Conservation (phyloP, 2,329 filamentous ascomycete genomes). For the Venturia effusa region DNA sequence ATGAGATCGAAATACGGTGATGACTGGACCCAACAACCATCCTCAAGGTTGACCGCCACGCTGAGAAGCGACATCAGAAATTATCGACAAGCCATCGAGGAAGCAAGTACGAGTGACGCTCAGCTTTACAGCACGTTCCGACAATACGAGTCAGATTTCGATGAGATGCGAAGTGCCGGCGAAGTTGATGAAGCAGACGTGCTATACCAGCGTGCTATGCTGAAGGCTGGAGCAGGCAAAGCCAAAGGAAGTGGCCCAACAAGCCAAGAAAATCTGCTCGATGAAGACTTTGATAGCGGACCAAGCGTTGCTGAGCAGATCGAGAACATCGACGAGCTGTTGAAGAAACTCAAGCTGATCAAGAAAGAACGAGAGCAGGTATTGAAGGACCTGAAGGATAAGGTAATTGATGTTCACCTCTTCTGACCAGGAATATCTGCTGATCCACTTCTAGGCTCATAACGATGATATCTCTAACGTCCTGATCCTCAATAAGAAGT, state of each 20-base stretch:
- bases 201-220: slow-evolving; percentile 77
- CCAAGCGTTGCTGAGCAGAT: slow-evolving; percentile 85
- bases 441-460: slow-evolving; percentile 53
- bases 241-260: slow-evolving; percentile 47
- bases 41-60: slow-evolving; percentile 77
- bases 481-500: slow-evolving; percentile 94
- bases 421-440: neutral
- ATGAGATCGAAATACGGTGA: slow-evolving; percentile 95
- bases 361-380: slow-evolving; percentile 88
- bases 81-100: slow-evolving; percentile 80
- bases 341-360: slow-evolving; percentile 84
- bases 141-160: slow-evolving; percentile 79
- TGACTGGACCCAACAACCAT: slow-evolving; percentile 97
- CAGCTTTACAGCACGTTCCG: slow-evolving; percentile 75
- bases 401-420: slow-evolving; percentile 46
- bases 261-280: slow-evolving; percentile 67
- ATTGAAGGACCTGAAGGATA: slow-evolving; percentile 93
- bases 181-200: slow-evolving; percentile 79
- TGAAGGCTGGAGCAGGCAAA: slow-evolving; percentile 55
- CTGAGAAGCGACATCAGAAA: slow-evolving; percentile 76
- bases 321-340: slow-evolving; percentile 71
- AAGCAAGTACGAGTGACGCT: slow-evolving; percentile 75
- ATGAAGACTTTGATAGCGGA: slow-evolving; percentile 78
- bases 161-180: slow-evolving; percentile 86
- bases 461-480: slow-evolving; percentile 97